phyloP scores from a whole-genome alignment of 306 rosid genomes.

The Dryas alaskensis region DNA sequence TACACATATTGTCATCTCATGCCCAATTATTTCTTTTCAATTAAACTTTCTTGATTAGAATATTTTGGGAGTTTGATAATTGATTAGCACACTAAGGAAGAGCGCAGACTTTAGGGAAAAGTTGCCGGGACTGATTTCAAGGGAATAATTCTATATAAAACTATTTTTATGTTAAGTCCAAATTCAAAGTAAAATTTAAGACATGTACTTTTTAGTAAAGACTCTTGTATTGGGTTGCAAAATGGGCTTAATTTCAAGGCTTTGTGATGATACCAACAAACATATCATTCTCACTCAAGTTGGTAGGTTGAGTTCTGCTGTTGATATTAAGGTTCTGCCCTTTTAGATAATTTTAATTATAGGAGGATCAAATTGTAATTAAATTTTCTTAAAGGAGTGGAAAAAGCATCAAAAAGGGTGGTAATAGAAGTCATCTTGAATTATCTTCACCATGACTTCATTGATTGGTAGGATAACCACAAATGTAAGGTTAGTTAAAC shows the following conservation, averaged over 20 bases:
- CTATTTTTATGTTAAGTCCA: background rate
- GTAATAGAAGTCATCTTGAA: no score
- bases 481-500: no score
- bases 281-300: no score
- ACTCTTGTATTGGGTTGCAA: background rate
- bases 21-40: background rate
- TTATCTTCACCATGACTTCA: no score
- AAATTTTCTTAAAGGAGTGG: no score
- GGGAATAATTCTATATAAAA: conserved; percentile 1
- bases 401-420: no score
- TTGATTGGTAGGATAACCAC: no score
- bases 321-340: no score
- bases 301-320: no score
- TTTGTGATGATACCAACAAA: no score
- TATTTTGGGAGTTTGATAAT: background rate
- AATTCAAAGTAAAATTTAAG: background rate
- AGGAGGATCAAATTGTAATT: no score
- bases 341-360: no score
- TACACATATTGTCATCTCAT: background rate
- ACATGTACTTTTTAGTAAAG: background rate
- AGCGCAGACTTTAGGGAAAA: background rate
- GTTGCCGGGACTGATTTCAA: background rate
- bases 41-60: background rate
- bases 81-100: background rate
- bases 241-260: background rate